Percentiles rank a stretch among this genome's conserved stretches.
phyloP scores from a whole-genome alignment of 140 eudicot species.

The Bidens hawaiensis region DNA sequence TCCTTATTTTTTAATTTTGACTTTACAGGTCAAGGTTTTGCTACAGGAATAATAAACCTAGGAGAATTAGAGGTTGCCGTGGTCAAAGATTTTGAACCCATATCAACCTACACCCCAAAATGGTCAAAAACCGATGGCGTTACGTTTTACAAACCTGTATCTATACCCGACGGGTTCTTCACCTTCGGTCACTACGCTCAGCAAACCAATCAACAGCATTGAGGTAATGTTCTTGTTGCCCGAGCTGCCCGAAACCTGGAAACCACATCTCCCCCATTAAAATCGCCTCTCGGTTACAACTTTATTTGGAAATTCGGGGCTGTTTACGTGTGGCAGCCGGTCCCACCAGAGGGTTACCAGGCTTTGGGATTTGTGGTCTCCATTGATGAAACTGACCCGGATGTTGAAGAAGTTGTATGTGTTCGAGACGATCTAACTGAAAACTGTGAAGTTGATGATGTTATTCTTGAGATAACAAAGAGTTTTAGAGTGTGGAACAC shows the following conservation, averaged over 20 bases:
- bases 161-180: constrained; percentile 67
- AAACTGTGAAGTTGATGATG: constrained; percentile 41
- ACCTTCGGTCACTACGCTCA: constrained; percentile 77
- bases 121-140: constrained; percentile 26
- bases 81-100: constrained; percentile 48
- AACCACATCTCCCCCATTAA: constrained; percentile 38
- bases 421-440: constrained; percentile 74
- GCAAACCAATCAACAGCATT: constrained; percentile 37
- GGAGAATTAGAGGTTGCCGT: constrained; percentile 68
- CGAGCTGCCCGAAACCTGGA: constrained; percentile 19
- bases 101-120: constrained; percentile 43
- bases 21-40: constrained; percentile 81
- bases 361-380: constrained; percentile 74
- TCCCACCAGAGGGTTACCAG: constrained; percentile 63
- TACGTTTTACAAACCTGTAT: constrained; percentile 68
- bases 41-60: constrained; percentile 58
- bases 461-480: constrained; percentile 32
- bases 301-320: constrained; percentile 47
- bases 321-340: constrained; percentile 66
- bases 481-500: constrained; percentile 53
- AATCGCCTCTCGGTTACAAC: constrained; percentile 45
- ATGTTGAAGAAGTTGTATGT: constrained; percentile 57
- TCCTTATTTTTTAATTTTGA: no score
- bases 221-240: constrained; percentile 73
- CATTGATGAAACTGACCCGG: constrained; percentile 42